Evolutionary conservation across 1,139 yeast genomes (phyloP), one percentile per base, ranked within the genome.

Genomic region (Petasospora rhodanensis): DNA sequence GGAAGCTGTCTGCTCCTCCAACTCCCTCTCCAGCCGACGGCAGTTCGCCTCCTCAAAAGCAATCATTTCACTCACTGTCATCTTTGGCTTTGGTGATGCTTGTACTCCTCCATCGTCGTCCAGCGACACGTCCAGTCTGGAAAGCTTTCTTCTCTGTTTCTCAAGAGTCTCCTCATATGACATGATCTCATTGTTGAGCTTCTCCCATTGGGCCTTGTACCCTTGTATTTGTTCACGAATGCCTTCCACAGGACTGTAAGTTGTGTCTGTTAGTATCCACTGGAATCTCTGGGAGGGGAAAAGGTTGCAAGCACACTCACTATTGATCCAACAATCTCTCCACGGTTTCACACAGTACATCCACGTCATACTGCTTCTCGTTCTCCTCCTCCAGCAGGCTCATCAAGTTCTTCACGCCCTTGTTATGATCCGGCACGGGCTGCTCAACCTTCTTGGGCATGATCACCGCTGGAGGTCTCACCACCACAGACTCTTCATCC

Each of bases 81-180:
- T 32, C 18, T 28, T 18, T 16, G 14, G 12, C 19, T 12, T 10
- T 21, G 22, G n/a, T 18, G n/a, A 17, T 23, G 12, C 7, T 23
- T 23, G 26, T 7, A 6, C 9, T 9, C 6, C 7, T 14, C 29
- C 36, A 12, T 49, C 51, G 14, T 44, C 50, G 14, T 31, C 30
- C 6, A 47, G 29, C 4, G 47, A 40, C 2, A 37, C 28, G 30
- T 47, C 48, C 20, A 50, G 22, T 10, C 28, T 25, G 4, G 48
- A 56, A 23, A 56, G 40, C 25, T 54, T 56, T 17, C 40, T 33
- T 35, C 50, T 42, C 35, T 56, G 58, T 6, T 38, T 40, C 27
- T 46, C 55, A 10, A 63, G 55, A 7, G 57, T 44, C n/a, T 55
- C 56, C 34, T 63, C 66, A 24, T 52, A 48, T 13, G 47, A 34